phyloP scores from a whole-genome alignment of 805 yeast genomes.

The Myxozyma kluyveri region DNA sequence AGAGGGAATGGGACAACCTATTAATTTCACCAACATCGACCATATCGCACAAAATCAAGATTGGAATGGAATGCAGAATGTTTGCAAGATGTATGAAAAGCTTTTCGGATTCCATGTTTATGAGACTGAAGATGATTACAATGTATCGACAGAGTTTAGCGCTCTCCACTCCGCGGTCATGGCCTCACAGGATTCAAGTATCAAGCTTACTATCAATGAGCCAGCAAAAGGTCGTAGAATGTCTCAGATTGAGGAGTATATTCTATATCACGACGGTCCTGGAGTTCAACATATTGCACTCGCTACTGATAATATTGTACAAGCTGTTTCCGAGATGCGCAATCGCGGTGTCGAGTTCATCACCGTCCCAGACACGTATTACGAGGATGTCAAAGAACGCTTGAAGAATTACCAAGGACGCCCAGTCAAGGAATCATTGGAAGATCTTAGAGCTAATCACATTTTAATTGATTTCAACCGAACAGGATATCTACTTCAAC shows the following conservation, averaged over 20 bases:
- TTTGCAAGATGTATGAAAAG: constrained; percentile 53
- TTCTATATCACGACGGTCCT: constrained; percentile 71
- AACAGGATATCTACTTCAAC: constrained; percentile 63
- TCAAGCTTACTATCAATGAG: constrained; percentile 82
- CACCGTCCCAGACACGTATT: constrained; percentile 56
- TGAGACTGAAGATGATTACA: constrained; percentile 82
- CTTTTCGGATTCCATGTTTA: constrained; percentile 72
- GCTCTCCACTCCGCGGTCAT: constrained; percentile 73
- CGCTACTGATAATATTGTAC: constrained; percentile 57
- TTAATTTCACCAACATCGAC: too few relatives aligned
- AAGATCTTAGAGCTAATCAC: constrained; percentile 45
- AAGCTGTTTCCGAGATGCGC: constrained; percentile 52
- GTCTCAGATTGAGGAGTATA: constrained; percentile 80
- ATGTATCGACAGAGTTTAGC: constrained; percentile 65
- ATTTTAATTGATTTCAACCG: constrained; percentile 74
- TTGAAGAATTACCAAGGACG: constrained; percentile 41
- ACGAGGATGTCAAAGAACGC: constrained; percentile 48
- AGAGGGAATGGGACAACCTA: too few relatives aligned
- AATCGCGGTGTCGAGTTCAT: constrained; percentile 72
- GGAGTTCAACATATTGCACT: constrained; percentile 85
- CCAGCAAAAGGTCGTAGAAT: constrained; percentile 66
- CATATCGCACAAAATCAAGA: constrained; percentile 79
- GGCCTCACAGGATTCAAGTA: constrained; percentile 61
- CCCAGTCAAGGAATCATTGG: constrained; percentile 54
- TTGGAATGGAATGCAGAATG: constrained; percentile 61